phyloP scores from a whole-genome alignment of 2,329 filamentous ascomycete genomes.

The Salinomyces thailandicus region DNA sequence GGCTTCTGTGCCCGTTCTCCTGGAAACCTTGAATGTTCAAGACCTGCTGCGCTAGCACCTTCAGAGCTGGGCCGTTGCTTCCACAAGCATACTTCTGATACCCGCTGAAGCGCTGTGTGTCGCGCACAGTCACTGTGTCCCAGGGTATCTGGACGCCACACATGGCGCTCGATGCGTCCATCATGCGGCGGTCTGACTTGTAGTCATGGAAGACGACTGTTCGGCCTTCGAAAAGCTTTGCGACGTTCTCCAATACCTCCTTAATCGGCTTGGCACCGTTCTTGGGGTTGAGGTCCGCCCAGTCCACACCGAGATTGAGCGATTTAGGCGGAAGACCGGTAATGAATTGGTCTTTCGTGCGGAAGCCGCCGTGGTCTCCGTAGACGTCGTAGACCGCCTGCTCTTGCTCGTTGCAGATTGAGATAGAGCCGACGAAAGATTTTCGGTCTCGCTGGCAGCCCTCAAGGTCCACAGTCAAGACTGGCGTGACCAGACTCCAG shows the following conservation, averaged over 20 bases:
- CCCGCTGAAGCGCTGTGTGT: background rate
- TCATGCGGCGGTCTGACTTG: background rate
- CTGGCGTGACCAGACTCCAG: background rate
- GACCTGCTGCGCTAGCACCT: background rate
- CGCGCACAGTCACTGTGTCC: slow-evolving; percentile 1
- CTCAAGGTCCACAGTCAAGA: slow-evolving; percentile 1
- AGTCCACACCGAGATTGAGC: background rate
- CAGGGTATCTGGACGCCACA: slow-evolving; percentile 1
- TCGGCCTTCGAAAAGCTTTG: background rate
- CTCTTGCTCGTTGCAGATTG: background rate
- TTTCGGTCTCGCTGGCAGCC: slow-evolving; percentile 1
- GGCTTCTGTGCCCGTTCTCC: background rate
- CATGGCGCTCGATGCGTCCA: background rate
- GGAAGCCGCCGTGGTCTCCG: slow-evolving; percentile 1
- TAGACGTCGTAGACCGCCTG: background rate
- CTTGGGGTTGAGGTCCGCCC: background rate
- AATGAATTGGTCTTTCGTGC: background rate
- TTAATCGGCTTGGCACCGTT: slow-evolving; percentile 1
- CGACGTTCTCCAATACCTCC: slow-evolving; percentile 2
- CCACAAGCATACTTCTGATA: background rate
- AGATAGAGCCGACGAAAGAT: slow-evolving; percentile 1
- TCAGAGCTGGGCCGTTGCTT: background rate
- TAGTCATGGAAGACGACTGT: slow-evolving; percentile 2
- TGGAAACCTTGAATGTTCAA: background rate
- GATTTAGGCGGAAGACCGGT: background rate